A percentile compares a stretch with the other conserved stretches of the same genome.
Evolutionary conservation across 257 asterid species (phyloP).

Genomic region (Solanum okadae): DNA sequence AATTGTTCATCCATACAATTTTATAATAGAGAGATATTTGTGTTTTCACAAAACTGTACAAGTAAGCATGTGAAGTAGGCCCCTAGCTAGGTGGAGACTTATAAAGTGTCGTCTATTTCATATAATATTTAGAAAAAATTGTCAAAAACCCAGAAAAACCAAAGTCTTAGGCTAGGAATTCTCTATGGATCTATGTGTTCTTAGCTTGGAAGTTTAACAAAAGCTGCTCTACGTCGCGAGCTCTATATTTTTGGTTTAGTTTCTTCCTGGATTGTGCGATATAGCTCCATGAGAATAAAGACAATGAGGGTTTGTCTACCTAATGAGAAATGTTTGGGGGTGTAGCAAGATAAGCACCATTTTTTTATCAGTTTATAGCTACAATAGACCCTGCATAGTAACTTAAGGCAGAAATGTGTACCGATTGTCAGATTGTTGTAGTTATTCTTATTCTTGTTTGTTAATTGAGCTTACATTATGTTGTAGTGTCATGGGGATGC

Average conservation of each 20-base stretch:
- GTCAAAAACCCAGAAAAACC: not conserved
- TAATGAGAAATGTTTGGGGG: not conserved
- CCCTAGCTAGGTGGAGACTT: not conserved
- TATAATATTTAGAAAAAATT: too few relatives aligned
- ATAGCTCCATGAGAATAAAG: not conserved
- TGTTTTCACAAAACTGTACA: too few relatives aligned
- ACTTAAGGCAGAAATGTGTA: not conserved
- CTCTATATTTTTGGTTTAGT: not conserved
- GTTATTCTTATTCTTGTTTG: too few relatives aligned
- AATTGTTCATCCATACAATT: not conserved
- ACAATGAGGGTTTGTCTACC: not conserved
- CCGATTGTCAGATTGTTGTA: too few relatives aligned
- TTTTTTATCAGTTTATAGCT: too few relatives aligned
- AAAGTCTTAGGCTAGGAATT: not conserved
- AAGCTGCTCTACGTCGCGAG: not conserved
- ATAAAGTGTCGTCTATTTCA: not conserved
- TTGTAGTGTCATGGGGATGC: not conserved
- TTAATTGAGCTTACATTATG: not conserved
- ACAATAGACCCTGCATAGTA: not conserved
- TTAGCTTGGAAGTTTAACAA: not conserved
- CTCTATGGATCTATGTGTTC: not conserved
- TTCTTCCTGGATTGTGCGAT: not conserved
- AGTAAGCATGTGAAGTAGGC: not conserved
- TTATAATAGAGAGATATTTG: not conserved
- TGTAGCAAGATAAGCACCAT: not conserved